These are phyloP conservation scores for Alternaria consortialis DNA, from an alignment of 2,329 filamentous ascomycete species.

Conservation along the genomic window DNA sequence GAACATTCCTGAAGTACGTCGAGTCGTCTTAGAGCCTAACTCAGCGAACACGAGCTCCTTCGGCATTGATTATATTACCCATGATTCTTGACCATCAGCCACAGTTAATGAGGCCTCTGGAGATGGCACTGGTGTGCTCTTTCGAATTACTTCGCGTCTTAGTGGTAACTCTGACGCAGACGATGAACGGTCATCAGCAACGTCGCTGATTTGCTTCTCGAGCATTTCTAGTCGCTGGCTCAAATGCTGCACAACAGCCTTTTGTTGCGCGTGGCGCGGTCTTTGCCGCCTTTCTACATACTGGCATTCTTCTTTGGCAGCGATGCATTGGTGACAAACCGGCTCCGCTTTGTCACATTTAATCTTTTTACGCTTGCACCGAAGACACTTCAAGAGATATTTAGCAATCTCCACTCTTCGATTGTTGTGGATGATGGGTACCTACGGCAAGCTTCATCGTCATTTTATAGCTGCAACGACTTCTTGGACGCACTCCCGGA, in stretches of 20 bases:
- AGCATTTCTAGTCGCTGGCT: slow-evolving; percentile 36
- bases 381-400: slow-evolving; percentile 21
- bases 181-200: slow-evolving; percentile 8
- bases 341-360: slow-evolving; percentile 41
- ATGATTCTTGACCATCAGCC: slow-evolving; percentile 34
- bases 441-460: slow-evolving; percentile 28
- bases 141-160: not conserved
- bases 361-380: slow-evolving; percentile 39
- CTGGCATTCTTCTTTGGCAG: slow-evolving; percentile 34
- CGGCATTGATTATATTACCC: slow-evolving; percentile 11
- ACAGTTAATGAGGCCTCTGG: slow-evolving; percentile 21
- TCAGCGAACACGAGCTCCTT: slow-evolving; percentile 1
- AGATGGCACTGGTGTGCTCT: slow-evolving; percentile 19
- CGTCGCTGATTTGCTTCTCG: slow-evolving; percentile 32
- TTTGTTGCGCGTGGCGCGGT: slow-evolving; percentile 35
- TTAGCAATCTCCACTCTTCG: slow-evolving; percentile 1
- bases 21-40: not conserved
- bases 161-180: slow-evolving; percentile 1
- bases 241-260: slow-evolving; percentile 29
- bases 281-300: slow-evolving; percentile 41
- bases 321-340: slow-evolving; percentile 38
- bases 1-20: not conserved
- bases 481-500: not conserved
- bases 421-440: not conserved
- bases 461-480: not conserved